Conservation (phyloP, 768 basidiomycete species). For the Leccinellum rugosiceps region DNA sequence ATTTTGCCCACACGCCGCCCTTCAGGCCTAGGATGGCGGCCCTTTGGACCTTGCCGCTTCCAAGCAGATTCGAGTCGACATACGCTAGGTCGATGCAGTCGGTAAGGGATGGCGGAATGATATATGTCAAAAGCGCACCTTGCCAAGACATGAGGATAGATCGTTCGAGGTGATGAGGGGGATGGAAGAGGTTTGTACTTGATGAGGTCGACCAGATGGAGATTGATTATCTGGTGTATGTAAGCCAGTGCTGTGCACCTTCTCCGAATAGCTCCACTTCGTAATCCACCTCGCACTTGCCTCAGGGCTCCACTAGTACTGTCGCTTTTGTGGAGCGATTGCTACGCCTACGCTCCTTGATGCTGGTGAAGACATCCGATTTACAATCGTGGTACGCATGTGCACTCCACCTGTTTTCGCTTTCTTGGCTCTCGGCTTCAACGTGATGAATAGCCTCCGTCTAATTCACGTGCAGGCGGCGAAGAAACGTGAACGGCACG, state of each 20-base stretch:
- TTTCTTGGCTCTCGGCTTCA: background rate
- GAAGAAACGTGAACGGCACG: background rate
- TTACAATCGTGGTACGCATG: background rate
- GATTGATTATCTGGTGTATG: constrained; percentile 31
- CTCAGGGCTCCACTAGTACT: too few relatives aligned
- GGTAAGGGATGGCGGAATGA: background rate
- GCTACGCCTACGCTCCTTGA: background rate
- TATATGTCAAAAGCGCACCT: constrained; percentile 44
- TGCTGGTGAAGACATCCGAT: background rate
- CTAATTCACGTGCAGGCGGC: background rate
- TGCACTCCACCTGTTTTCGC: background rate
- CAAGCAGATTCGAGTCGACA: constrained; percentile 78
- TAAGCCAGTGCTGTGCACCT: constrained; percentile 22
- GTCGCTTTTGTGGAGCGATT: constrained; percentile 1
- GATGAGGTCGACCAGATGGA: constrained; percentile 15
- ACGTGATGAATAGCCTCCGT: too few relatives aligned
- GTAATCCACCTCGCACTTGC: too few relatives aligned
- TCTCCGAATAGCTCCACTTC: too few relatives aligned
- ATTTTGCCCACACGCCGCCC: constrained; percentile 32
- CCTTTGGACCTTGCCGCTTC: constrained; percentile 60
- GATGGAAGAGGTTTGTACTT: background rate
- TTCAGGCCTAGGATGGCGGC: constrained; percentile 51
- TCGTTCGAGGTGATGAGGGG: constrained; percentile 8
- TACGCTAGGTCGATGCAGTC: constrained; percentile 59
- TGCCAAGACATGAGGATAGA: constrained; percentile 63